Percentiles rank a stretch among this genome's conserved stretches.
Evolutionary conservation across 352 stramenopile species (phyloP).

Genomic region (Phytophthora melonis): DNA sequence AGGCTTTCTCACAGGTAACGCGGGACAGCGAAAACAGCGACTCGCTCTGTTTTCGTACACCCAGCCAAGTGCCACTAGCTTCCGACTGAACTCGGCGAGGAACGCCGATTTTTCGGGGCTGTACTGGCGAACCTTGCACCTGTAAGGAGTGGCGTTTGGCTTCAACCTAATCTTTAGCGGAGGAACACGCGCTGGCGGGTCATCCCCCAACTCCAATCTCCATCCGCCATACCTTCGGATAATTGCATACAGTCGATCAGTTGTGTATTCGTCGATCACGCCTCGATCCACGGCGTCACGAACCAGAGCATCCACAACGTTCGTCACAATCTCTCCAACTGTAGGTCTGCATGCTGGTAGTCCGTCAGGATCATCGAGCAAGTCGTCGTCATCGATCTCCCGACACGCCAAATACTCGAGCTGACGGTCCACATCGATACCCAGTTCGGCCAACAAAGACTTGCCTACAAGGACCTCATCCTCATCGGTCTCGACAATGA

Average conservation of each 20-base stretch:
- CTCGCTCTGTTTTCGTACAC: constrained; percentile 16
- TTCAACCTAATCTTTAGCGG: constrained; percentile 11
- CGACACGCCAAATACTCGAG: constrained; percentile 7
- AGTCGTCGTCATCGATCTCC: background rate
- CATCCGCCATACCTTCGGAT: background rate
- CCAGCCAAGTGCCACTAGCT: constrained; percentile 5
- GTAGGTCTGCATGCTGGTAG: background rate
- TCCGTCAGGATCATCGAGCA: constrained; percentile 3
- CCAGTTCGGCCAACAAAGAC: background rate
- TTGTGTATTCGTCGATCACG: constrained; percentile 9
- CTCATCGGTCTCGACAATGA: constrained; percentile 8
- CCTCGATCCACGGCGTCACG: constrained; percentile 9
- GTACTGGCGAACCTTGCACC: constrained; percentile 17
- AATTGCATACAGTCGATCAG: background rate
- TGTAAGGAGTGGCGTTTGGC: background rate
- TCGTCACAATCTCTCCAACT: background rate
- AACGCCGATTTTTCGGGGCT: constrained; percentile 12
- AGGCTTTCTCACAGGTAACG: background rate
- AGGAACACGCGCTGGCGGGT: constrained; percentile 2
- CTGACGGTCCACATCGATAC: constrained; percentile 14
- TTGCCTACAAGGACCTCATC: constrained; percentile 16
- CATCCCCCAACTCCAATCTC: constrained; percentile 6
- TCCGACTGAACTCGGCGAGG: constrained; percentile 2
- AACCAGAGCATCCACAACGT: constrained; percentile 6
- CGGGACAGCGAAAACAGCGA: constrained; percentile 10